Base-by-base conservation (phyloP, 345 rosid genomes). In the Aethionema arabicum region DNA sequence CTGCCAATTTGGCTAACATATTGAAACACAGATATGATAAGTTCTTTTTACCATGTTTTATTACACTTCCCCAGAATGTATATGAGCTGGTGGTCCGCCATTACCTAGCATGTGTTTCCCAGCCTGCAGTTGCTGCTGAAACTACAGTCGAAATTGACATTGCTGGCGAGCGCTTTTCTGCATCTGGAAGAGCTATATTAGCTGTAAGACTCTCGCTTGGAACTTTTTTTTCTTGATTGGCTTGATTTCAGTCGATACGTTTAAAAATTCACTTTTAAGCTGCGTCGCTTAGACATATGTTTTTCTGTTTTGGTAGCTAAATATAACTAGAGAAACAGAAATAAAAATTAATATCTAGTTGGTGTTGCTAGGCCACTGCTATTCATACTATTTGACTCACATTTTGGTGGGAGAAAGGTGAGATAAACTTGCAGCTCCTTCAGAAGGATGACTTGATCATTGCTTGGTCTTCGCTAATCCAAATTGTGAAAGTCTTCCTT, bases 1-100 rank as follows among this genome's bases (percentile, higher is more conserved):
- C 46, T 65, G 27, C 43, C 59, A 13, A 9, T 65, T 51, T 52
- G 42, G 45, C 38, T 41, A 48, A 42, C 74, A 56, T 70, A 32
- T 12, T 38, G 11, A 35, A 57, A 43, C 11, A 61, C 47, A 52
- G 15, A 35, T 48, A 31, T 54, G 14, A n/a, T 33, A 37, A 12
- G 7, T 8, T 42, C 56, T 49, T 8, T 31, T 4, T 29, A 1
- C 11, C 38, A 70, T 53, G 5, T 33, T 45, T 38, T 65, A 47
- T 21, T 37, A 11, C 55, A 60, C 52, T 72, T 65, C 61, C 44
- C 53, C 83, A 92, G 99, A 87, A 76, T 78, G 72, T 92, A 56
- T 92, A 92, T 76, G 97, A 90, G 72, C 73, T 93, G 74, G 97
- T 93, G 53, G 99, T 90, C 77, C 96, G 96, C 32, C 99, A 93